Percentiles rank a stretch among this genome's conserved stretches.
phyloP scores from a whole-genome alignment of 306 rosid species.

The Cicer judaicum region DNA sequence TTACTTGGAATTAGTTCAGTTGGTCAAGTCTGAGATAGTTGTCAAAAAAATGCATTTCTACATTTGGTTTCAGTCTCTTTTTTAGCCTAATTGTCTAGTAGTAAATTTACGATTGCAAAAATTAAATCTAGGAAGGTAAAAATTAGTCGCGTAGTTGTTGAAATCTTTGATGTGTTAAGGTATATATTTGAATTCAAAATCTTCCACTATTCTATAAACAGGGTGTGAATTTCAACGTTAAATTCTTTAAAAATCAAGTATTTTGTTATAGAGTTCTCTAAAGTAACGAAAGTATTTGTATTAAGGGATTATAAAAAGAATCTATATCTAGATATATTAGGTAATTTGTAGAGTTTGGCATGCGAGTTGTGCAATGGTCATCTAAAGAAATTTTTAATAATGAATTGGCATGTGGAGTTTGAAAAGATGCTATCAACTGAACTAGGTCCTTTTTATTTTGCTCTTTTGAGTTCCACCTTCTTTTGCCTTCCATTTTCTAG shows the following conservation, averaged over 20 bases:
- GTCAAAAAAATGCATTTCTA: slow-evolving; percentile 14
- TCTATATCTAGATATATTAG: not conserved
- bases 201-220: too few species aligned
- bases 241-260: not conserved
- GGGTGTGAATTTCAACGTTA: too few species aligned
- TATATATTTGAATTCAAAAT: too few species aligned
- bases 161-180: too few species aligned
- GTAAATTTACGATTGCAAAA: not conserved
- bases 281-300: not conserved
- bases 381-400: not conserved
- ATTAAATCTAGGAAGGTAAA: not conserved
- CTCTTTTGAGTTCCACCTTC: slow-evolving; percentile 19
- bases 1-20: slow-evolving; percentile 28
- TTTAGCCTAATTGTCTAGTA: not conserved
- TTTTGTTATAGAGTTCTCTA: slow-evolving; percentile 12
- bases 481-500: slow-evolving; percentile 19
- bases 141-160: too few species aligned
- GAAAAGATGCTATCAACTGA: slow-evolving; percentile 33
- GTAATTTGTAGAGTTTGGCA: not conserved
- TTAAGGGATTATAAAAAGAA: too few species aligned
- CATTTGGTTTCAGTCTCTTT: not conserved
- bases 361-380: not conserved
- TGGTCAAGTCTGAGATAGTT: slow-evolving; percentile 23
- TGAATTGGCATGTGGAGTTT: slow-evolving; percentile 25
- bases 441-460: not conserved